These are phyloP conservation scores for Pelargonium citronellum DNA, from an alignment of 441 rosid genomes.

Conservation along the genomic window DNA sequence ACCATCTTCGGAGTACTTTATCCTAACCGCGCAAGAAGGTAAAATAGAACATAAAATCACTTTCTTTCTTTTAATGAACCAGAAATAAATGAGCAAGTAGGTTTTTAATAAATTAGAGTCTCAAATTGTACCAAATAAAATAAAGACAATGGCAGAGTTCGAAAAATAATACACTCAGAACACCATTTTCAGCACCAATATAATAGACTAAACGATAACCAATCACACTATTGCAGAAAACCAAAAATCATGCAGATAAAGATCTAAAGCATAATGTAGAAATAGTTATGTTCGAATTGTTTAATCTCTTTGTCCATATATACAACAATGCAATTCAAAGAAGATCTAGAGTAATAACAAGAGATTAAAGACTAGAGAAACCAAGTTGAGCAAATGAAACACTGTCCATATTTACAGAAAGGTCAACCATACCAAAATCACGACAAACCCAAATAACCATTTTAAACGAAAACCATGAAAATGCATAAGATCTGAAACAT, in stretches of 20 bases:
- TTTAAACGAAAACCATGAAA: constrained; percentile 9
- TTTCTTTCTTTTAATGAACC: neutral
- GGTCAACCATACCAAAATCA: constrained; percentile 16
- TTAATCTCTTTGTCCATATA: neutral
- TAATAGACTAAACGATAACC: neutral
- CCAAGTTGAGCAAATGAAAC: neutral
- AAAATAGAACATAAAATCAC: neutral
- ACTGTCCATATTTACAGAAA: neutral
- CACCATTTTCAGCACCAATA: neutral
- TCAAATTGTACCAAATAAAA: neutral
- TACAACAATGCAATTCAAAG: neutral
- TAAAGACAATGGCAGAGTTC: neutral
- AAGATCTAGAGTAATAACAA: constrained; percentile 4
- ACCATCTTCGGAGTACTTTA: neutral
- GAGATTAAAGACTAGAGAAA: neutral
- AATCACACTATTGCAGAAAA: neutral
- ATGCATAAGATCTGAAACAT: neutral
- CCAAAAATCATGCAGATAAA: neutral
- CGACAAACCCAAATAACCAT: constrained; percentile 7
- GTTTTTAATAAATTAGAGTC: neutral
- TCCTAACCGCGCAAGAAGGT: neutral
- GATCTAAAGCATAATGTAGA: neutral
- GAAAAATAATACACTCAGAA: neutral
- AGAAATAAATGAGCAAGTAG: neutral
- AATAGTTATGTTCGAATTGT: neutral